These are phyloP conservation scores for Sphenostylis stenocarpa DNA, from an alignment of 306 rosid species.

Conservation along the genomic window DNA sequence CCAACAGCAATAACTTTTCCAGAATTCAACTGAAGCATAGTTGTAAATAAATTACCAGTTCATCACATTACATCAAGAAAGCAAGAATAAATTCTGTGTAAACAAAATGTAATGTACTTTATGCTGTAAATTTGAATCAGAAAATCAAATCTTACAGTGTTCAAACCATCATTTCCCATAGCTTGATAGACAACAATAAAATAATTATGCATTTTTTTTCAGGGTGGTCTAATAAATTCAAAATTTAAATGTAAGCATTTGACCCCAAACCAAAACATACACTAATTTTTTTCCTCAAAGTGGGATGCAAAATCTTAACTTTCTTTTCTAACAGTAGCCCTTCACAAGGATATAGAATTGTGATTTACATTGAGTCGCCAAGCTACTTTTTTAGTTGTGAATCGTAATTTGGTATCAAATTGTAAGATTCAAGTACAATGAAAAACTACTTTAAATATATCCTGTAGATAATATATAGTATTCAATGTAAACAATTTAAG, in stretches of 20 bases:
- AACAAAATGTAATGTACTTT: neutral
- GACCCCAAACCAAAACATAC: neutral
- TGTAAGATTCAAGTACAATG: no score
- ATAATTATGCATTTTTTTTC: neutral
- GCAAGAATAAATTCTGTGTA: neutral
- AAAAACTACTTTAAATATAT: no score
- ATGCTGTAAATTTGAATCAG: neutral
- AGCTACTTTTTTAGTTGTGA: no score
- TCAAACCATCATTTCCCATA: neutral
- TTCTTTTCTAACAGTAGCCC: no score
- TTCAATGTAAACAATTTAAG: no score
- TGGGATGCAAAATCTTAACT: no score
- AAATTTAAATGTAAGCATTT: neutral
- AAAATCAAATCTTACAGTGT: neutral
- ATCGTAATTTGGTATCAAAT: no score
- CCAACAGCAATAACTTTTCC: constrained; percentile 64
- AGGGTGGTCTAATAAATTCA: neutral
- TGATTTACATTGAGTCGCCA: no score
- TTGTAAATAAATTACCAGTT: neutral
- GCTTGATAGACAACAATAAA: neutral
- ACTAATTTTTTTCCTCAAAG: no score
- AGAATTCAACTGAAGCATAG: constrained; percentile 43
- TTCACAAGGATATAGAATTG: no score
- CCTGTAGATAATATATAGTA: no score
- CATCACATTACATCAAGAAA: neutral